phyloP scores from a whole-genome alignment of 2,329 filamentous ascomycete species.

The Pochonia chlamydosporia region DNA sequence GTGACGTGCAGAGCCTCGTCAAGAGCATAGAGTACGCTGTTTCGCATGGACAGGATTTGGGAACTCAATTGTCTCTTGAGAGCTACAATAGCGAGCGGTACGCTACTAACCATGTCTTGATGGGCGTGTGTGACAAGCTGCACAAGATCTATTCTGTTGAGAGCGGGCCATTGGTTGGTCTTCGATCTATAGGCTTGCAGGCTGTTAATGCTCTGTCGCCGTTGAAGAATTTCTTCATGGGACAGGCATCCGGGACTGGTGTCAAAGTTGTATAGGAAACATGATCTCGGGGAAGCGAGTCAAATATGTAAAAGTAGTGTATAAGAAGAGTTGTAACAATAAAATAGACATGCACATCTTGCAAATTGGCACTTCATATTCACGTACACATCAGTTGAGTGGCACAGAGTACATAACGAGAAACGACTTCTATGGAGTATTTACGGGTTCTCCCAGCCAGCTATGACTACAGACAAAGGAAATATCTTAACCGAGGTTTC shows the following conservation, averaged over 20 bases:
- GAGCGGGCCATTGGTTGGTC: constrained; percentile 71
- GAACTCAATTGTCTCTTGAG: constrained; percentile 71
- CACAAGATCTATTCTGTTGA: constrained; percentile 87
- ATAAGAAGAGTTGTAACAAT: not conserved
- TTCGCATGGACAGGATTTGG: constrained; percentile 80
- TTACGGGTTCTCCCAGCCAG: constrained; percentile 29
- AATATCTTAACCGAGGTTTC: constrained; percentile 25
- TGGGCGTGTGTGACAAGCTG: constrained; percentile 81
- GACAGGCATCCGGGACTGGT: constrained; percentile 54
- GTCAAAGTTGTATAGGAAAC: constrained; percentile 33
- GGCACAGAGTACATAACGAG: not conserved
- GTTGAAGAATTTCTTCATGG: constrained; percentile 84
- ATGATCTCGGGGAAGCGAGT: not conserved
- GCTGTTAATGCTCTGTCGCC: constrained; percentile 69
- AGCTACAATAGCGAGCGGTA: constrained; percentile 78
- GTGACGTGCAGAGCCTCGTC: constrained; percentile 75
- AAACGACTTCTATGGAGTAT: constrained; percentile 28
- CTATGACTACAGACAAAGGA: constrained; percentile 36
- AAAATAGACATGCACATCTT: not conserved
- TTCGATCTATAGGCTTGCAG: constrained; percentile 70
- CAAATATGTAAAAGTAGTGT: not conserved
- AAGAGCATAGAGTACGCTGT: constrained; percentile 71
- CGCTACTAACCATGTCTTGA: constrained; percentile 70
- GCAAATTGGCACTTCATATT: not conserved
- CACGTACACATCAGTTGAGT: not conserved